phyloP scores from a whole-genome alignment of 2,329 filamentous ascomycete genomes.

The Plectosphaerella plurivora region DNA sequence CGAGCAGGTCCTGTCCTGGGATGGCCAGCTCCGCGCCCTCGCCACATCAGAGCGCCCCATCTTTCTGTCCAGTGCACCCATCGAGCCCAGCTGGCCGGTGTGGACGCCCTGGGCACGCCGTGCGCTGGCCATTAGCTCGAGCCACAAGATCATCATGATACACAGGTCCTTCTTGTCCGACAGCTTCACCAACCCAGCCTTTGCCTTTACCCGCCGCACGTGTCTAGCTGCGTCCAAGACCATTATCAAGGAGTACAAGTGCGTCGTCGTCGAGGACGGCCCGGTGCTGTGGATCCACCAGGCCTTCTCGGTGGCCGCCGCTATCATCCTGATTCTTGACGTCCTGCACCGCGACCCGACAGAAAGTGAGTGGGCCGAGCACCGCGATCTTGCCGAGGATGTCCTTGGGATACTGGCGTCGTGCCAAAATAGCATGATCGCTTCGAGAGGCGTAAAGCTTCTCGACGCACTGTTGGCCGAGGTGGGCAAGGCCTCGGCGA shows the following conservation, averaged over 20 bases:
- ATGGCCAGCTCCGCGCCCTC: slow-evolving; percentile 25
- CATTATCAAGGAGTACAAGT: slow-evolving; percentile 25
- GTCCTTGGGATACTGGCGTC: slow-evolving; percentile 23
- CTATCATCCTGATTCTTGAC: slow-evolving; percentile 23
- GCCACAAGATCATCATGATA: slow-evolving; percentile 37
- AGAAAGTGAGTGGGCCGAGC: slow-evolving; percentile 21
- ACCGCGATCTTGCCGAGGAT: slow-evolving; percentile 23
- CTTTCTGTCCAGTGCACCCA: slow-evolving; percentile 19
- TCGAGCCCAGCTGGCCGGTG: slow-evolving; percentile 20
- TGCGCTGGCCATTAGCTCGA: slow-evolving; percentile 29
- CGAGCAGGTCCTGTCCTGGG: slow-evolving; percentile 26
- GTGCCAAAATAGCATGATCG: slow-evolving; percentile 30
- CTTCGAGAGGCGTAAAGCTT: slow-evolving; percentile 29
- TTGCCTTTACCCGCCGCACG: slow-evolving; percentile 26
- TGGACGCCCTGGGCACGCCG: slow-evolving; percentile 27
- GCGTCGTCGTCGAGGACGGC: slow-evolving; percentile 13
- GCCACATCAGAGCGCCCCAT: slow-evolving; percentile 23
- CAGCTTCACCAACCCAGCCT: slow-evolving; percentile 24
- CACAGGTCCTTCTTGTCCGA: slow-evolving; percentile 30
- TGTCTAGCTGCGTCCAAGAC: slow-evolving; percentile 32
- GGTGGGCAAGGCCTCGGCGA: neutral
- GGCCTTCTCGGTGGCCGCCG: slow-evolving; percentile 21
- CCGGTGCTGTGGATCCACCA: slow-evolving; percentile 21
- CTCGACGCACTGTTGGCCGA: slow-evolving; percentile 24
- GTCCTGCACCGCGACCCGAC: slow-evolving; percentile 19